Percentiles rank a stretch among this genome's conserved stretches.
phyloP scores from a whole-genome alignment of 2,329 filamentous ascomycete genomes.

The Clarireedia hainanense region DNA sequence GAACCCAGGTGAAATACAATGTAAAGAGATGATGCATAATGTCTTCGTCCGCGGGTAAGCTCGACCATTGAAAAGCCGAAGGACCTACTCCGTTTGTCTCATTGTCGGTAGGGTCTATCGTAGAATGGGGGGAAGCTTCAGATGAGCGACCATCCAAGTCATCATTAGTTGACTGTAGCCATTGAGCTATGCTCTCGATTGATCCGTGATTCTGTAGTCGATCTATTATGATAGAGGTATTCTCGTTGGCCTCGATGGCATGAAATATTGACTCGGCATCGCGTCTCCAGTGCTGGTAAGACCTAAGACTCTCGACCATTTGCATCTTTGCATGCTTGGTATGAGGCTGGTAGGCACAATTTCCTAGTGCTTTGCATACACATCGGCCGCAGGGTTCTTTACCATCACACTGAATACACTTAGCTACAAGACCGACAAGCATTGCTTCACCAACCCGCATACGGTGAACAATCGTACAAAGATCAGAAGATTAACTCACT shows the following conservation, averaged over 20 bases:
- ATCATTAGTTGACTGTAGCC: slow-evolving; percentile 22
- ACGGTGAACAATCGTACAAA: background rate
- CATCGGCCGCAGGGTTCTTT: slow-evolving; percentile 29
- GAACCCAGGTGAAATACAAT: slow-evolving; percentile 30
- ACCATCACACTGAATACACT: slow-evolving; percentile 27
- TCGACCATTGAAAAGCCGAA: slow-evolving; percentile 20
- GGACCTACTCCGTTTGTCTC: slow-evolving; percentile 21
- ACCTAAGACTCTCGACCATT: slow-evolving; percentile 22
- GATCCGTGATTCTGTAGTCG: slow-evolving; percentile 25
- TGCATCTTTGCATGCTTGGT: slow-evolving; percentile 31
- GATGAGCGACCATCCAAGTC: slow-evolving; percentile 15
- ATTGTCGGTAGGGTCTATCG: slow-evolving; percentile 16
- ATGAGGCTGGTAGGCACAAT: slow-evolving; percentile 29
- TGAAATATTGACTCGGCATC: slow-evolving; percentile 24
- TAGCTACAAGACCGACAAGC: background rate
- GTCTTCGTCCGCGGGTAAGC: slow-evolving; percentile 20
- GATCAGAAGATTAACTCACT: slow-evolving; percentile 18
- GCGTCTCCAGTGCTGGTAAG: background rate
- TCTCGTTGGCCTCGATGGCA: slow-evolving; percentile 23
- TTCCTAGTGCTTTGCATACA: slow-evolving; percentile 15
- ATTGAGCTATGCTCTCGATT: slow-evolving; percentile 25
- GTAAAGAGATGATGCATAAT: slow-evolving; percentile 28
- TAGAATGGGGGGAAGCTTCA: slow-evolving; percentile 19
- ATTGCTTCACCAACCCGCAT: background rate
- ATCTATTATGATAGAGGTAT: slow-evolving; percentile 26